Evolutionary conservation across 257 asterid genomes (phyloP).

Genomic region (Nyctanthes arbortristis): DNA sequence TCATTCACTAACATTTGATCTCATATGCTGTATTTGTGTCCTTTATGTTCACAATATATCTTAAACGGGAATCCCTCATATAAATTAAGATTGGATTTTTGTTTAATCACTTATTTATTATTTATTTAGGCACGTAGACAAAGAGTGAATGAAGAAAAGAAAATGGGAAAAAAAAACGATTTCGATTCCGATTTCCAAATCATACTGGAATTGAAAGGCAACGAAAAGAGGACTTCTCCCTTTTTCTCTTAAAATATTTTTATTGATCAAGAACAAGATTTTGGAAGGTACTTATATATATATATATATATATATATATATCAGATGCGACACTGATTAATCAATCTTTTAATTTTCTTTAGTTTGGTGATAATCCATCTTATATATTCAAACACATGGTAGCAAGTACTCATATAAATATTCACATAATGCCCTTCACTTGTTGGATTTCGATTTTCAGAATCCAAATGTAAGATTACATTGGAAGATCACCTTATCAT

Average conservation of each 20-base stretch:
- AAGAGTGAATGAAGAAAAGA: too few relatives aligned
- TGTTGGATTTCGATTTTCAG: conserved; percentile 6
- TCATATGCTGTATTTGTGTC: too few relatives aligned
- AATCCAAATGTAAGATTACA: conserved; percentile 16
- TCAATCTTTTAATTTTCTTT: neutral
- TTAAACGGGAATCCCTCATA: too few relatives aligned
- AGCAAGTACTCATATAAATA: neutral
- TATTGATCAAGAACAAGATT: neutral
- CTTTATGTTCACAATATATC: too few relatives aligned
- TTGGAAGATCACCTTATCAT: conserved; percentile 4
- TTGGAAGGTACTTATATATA: neutral
- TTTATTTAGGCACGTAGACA: too few relatives aligned
- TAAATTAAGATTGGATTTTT: too few relatives aligned
- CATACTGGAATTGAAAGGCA: neutral
- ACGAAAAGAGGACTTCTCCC: neutral
- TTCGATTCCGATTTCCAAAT: too few relatives aligned
- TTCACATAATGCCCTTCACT: neutral
- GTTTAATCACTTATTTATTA: too few relatives aligned
- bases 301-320: neutral
- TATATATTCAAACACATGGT: conserved; percentile 10
- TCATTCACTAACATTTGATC: too few relatives aligned
- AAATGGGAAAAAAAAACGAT: too few relatives aligned
- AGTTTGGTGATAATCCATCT: neutral
- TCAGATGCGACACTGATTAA: neutral
- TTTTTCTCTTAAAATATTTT: neutral